Evolutionary conservation across 2,329 filamentous ascomycete genomes (phyloP), one percentile per base, ranked within the genome.

Genomic region (Cercospora zeina): DNA sequence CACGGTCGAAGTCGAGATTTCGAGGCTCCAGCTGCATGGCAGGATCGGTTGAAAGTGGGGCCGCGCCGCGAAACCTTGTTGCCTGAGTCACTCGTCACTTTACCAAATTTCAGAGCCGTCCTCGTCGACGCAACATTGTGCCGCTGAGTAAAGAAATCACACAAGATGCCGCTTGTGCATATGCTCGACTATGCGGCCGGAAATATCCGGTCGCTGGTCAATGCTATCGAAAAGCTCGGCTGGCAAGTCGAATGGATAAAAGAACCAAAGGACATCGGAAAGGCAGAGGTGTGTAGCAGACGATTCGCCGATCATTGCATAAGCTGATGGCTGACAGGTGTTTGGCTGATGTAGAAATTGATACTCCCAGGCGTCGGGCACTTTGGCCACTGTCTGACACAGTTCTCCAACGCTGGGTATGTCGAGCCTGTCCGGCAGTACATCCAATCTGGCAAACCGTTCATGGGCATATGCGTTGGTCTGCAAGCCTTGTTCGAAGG

Each of bases 401-500:
- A 96, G 74, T 87, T 99, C 69, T 82, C 88, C 14, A 83, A 87
- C 45, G 91, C 91, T 37, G 91, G 90, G 66, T 99, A 93, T 77
- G 81, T 93, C 59, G 89, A 91, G 63, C 90, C 92, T 9, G 88
- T 99, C 67, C 86, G 83, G 69, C 82, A 87, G 67, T 92, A 97
- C 79, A 93, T 99, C 71, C 82, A 87, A 57, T 84, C 89, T 13
- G 93, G 92, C n/a, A 97, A 97, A 78, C 92, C 93, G 13, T 97
- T 99, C 75, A 96, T 99, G 88, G 93, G 90, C 54, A 96, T 99
- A 72, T 99, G 95, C 73, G 95, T 99, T 58, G 95, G 95, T 2
- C 76, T 97, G 13, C 95, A 99, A 77, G 91, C 90, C 0, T 81
- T 99, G 0, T 97, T 97, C 73, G 83, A 90, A 68, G 89, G 89